Evolutionary conservation across 2,329 filamentous ascomycete genomes (phyloP), one percentile per base, ranked within the genome.

Genomic region (Seiridium cupressi): DNA sequence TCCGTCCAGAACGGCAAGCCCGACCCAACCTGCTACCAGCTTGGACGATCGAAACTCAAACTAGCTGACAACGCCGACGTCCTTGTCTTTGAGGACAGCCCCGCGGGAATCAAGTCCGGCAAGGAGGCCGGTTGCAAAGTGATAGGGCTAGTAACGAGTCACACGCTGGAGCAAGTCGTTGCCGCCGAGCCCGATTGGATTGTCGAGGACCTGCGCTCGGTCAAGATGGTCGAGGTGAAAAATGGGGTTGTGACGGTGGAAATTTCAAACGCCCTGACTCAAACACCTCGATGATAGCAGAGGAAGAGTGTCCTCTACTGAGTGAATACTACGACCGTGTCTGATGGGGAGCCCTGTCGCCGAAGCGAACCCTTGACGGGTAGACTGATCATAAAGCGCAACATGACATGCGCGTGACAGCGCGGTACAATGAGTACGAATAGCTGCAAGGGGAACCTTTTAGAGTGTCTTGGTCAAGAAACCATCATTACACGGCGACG

Each of bases 41-140:
- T 93, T 56, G 91, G 90, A 13, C 84, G 86, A 51, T 79, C 84
- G 66, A 82, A 82, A 63, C 81, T 93, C 13, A 81, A 80, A 1
- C 73, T 87, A 26, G 72, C 80, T 26, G 79, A 77, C 40, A 70
- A 72, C 11, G 74, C 77, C 58, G 75, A 78, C 38, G 76, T 94
- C 48, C 79, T 97, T 59, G 93, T 97, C 54, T 78, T 97, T 44
- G 93, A 97, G 77, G 93, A 97, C 77, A 91, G 91, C 59, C 93
- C 93, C 4, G 91, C 92, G 6, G 93, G 93, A 4, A 91, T 97
- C 70, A 82, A 78, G 64, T 87, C 93, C 35, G 93, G 93, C 54
- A 96, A 93, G 76, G 91, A 86, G 1, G 93, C 93, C 8, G 93
- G 92, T 2, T 97, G 90, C 78, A 88, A 85, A 70, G 93, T 97